Evolutionary conservation across 495 filamentous ascomycete species (phyloP), one percentile per base, ranked within the genome.

Genomic region (Penicillium argentinense): DNA sequence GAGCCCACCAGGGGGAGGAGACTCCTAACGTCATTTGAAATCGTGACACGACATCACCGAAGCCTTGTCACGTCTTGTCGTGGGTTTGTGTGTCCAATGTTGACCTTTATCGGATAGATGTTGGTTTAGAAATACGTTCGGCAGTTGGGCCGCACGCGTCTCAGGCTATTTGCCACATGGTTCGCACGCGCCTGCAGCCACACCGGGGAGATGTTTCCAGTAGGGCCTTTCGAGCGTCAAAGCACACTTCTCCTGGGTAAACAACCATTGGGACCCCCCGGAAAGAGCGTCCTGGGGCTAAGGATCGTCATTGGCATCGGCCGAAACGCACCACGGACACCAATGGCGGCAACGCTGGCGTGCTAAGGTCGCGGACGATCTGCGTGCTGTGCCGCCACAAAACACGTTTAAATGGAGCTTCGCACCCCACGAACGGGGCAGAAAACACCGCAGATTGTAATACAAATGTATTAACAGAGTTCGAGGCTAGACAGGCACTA

Each of bases 251-350:
- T 26, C 39, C n/a, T n/a, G n/a, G n/a, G n/a, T n/a, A n/a, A n/a
- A n/a, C n/a, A n/a, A n/a, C n/a, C n/a, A n/a, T 25, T 12, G 16
- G 29, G 39, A 49, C 16, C 17, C 17, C 14, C 33, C 36, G 32
- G 9, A 5, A 27, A 38, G 17, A 27, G 42, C 30, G 9, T 36
- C 21, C 17, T 39, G 32, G n/a, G 19, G 14, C 37, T 16, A n/a
- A 18, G 3, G 53, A 56, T 56, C 49, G 39, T 25, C 53, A 56
- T 29, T 40, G 18, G 44, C 24, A 42, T 34, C 28, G 26, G 45
- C 18, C 3, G 5, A 18, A n/a, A 26, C 19, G 44, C 48, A 28
- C 23, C 3, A 22, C 29, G 18, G 9, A 23, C 8, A 9, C 47
- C 57, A 60, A 57, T 57, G 19, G 27, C 14, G 9, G 3, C 24